phyloP scores from a whole-genome alignment of 2,329 filamentous ascomycete genomes.

The Exophiala sideris region DNA sequence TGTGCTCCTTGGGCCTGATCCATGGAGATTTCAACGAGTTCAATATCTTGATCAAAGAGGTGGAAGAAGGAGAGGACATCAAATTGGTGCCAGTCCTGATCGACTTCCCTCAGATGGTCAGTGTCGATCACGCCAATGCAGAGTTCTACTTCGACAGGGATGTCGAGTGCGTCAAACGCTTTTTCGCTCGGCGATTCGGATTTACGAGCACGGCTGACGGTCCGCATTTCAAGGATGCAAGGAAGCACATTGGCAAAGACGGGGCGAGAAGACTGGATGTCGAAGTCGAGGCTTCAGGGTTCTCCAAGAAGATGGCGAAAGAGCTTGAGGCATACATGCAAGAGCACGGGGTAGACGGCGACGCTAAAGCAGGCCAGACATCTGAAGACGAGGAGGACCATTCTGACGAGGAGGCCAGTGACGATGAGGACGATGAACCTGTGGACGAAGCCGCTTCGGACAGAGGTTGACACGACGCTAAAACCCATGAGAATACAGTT shows the following conservation, averaged over 20 bases:
- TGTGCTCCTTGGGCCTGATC: slow-evolving; percentile 84
- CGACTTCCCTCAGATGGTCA: slow-evolving; percentile 98
- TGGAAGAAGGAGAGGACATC: slow-evolving; percentile 28
- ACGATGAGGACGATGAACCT: slow-evolving; percentile 29
- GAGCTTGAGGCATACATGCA: slow-evolving; percentile 90
- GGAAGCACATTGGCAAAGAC: slow-evolving; percentile 66
- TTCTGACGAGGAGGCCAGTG: slow-evolving; percentile 40
- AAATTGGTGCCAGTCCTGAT: slow-evolving; percentile 77
- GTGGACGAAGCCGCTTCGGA: slow-evolving; percentile 1
- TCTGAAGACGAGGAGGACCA: slow-evolving; percentile 39
- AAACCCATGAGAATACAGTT: too few species aligned
- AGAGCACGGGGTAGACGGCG: slow-evolving; percentile 59
- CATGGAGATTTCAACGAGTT: slow-evolving; percentile 99
- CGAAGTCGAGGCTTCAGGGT: slow-evolving; percentile 85
- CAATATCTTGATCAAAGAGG: slow-evolving; percentile 91
- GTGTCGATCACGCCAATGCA: slow-evolving; percentile 87
- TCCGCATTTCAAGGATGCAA: slow-evolving; percentile 80
- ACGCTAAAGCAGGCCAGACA: slow-evolving; percentile 40
- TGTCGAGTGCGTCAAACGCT: slow-evolving; percentile 90
- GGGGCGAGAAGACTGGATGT: slow-evolving; percentile 73
- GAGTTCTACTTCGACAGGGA: slow-evolving; percentile 98
- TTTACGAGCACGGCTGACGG: slow-evolving; percentile 79
- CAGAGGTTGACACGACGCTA: not conserved
- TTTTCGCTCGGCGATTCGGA: slow-evolving; percentile 84
- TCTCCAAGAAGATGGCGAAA: slow-evolving; percentile 94